Percentiles rank a stretch among this genome's conserved stretches.
Conservation (phyloP, 2,329 filamentous ascomycete genomes). For the Capronia coronata region DNA sequence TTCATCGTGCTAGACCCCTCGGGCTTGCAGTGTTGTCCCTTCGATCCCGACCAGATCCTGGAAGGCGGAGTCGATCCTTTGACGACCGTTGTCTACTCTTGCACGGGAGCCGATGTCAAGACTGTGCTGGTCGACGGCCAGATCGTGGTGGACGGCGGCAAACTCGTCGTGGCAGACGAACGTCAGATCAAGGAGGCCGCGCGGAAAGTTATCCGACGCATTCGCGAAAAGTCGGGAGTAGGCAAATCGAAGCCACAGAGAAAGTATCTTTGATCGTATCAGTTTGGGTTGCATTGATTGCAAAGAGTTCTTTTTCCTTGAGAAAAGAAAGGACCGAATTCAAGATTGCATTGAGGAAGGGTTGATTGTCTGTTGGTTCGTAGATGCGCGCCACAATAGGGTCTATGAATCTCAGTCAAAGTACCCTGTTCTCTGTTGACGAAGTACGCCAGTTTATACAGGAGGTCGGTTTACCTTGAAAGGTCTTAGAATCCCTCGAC, state of each 20-base stretch:
- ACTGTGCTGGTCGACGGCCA: conserved; percentile 42
- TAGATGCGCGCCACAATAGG: too few species aligned
- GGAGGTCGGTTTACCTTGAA: too few species aligned
- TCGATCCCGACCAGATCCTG: conserved; percentile 32
- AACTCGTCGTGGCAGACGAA: conserved; percentile 39
- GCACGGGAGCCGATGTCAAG: conserved; percentile 41
- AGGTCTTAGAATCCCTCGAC: too few species aligned
- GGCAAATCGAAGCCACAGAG: background rate
- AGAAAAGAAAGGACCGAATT: too few species aligned
- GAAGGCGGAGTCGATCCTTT: conserved; percentile 35
- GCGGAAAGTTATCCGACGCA: conserved; percentile 24
- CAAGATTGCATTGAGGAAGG: too few species aligned
- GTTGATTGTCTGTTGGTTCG: too few species aligned
- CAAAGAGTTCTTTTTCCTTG: too few species aligned
- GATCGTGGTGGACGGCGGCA: conserved; percentile 35
- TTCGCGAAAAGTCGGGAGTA: conserved; percentile 4
- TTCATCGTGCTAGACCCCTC: conserved; percentile 34
- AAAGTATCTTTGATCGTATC: too few species aligned
- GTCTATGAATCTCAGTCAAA: too few species aligned
- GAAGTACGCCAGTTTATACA: too few species aligned
- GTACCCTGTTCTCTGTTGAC: too few species aligned
- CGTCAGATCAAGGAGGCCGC: conserved; percentile 37
- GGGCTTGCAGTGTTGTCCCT: conserved; percentile 36
- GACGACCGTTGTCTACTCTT: conserved; percentile 41
- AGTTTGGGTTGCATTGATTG: too few species aligned